A percentile compares a stretch with the other conserved stretches of the same genome.
Conservation (phyloP, 116 monocot species). For the Trichopus zeylanicus region DNA sequence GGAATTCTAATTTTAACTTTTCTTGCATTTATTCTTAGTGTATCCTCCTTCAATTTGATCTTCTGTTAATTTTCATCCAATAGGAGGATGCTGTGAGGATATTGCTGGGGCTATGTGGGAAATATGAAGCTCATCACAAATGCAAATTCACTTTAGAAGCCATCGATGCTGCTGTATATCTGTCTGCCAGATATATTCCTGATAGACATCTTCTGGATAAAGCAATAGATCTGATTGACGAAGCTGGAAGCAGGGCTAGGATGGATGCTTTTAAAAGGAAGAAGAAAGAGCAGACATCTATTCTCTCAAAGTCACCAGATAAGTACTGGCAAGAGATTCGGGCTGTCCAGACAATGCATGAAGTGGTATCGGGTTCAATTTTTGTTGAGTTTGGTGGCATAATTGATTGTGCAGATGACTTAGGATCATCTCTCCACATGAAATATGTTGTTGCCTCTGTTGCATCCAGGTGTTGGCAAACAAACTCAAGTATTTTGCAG, state of each 20-base stretch:
- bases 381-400: no score
- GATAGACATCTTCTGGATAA: conserved; percentile 97
- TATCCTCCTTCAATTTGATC: background rate
- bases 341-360: conserved; percentile 88
- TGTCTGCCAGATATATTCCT: conserved; percentile 96
- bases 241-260: conserved; percentile 92
- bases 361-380: conserved; percentile 38
- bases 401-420: no score
- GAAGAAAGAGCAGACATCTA: conserved; percentile 62
- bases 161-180: conserved; percentile 91
- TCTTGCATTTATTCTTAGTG: no score
- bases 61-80: background rate
- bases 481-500: conserved; percentile 36
- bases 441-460: background rate
- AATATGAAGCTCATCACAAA: conserved; percentile 80
- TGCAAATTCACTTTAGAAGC: conserved; percentile 82
- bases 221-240: conserved; percentile 97
- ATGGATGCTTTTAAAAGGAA: conserved; percentile 87
- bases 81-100: conserved; percentile 95
- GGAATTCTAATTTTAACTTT: no score
- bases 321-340: conserved; percentile 97
- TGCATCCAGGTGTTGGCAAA: conserved; percentile 45
- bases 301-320: conserved; percentile 72
- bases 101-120: conserved; percentile 68
- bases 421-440: no score